Evolutionary conservation across 2,329 filamentous ascomycete species (phyloP).

Genomic region (Sporothrix schenckii): DNA sequence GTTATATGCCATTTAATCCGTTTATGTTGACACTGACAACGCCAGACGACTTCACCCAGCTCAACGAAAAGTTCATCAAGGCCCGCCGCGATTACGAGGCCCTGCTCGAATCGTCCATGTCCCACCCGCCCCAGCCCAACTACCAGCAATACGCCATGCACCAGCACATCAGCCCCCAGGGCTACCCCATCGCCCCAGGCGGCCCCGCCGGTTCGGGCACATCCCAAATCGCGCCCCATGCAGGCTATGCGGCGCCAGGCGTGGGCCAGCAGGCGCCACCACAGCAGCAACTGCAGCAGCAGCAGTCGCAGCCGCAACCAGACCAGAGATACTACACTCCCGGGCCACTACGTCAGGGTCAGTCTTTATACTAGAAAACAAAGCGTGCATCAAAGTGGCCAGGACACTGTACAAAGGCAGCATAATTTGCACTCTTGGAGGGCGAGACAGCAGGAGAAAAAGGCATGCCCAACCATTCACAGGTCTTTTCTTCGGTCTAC

Average conservation of each 20-base stretch:
- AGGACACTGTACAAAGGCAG: constrained; percentile 14
- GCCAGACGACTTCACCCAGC: constrained; percentile 92
- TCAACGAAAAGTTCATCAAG: constrained; percentile 99
- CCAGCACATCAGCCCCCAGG: constrained; percentile 52
- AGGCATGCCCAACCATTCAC: constrained; percentile 6
- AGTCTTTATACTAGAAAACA: constrained; percentile 33
- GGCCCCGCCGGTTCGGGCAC: constrained; percentile 37
- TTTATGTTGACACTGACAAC: not conserved
- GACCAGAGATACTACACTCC: constrained; percentile 71
- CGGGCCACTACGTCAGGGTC: constrained; percentile 48
- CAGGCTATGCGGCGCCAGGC: constrained; percentile 48
- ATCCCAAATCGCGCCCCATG: constrained; percentile 38
- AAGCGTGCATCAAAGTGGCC: not conserved
- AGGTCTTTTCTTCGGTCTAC: constrained; percentile 1
- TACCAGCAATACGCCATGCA: constrained; percentile 71
- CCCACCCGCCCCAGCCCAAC: constrained; percentile 78
- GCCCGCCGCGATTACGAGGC: constrained; percentile 94
- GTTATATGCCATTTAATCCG: not conserved
- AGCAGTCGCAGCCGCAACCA: constrained; percentile 42
- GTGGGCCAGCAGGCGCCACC: constrained; percentile 45
- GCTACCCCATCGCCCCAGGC: constrained; percentile 49
- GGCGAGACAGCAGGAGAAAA: constrained; percentile 15
- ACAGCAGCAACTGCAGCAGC: constrained; percentile 31
- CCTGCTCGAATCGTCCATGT: constrained; percentile 94
- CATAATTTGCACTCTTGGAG: not conserved